Evolutionary conservation across 1,139 yeast species (phyloP).

Genomic region (Geotrichum citri-aurantii): DNA sequence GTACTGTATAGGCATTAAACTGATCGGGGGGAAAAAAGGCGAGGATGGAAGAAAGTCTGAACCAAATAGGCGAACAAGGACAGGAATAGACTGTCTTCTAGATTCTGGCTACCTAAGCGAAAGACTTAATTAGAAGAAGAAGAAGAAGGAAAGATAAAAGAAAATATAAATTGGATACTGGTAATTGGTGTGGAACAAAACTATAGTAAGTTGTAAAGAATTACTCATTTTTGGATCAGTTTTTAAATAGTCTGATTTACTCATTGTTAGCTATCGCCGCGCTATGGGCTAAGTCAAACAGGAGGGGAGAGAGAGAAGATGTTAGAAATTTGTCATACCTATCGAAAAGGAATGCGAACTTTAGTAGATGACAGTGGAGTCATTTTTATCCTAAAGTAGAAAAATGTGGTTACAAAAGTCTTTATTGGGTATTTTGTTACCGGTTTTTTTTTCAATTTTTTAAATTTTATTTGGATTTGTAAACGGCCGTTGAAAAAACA

Average conservation of each 20-base stretch:
- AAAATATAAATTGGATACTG: neutral
- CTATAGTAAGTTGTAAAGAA: neutral
- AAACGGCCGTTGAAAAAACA: too few relatives aligned
- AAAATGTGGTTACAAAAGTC: neutral
- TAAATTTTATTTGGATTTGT: too few relatives aligned
- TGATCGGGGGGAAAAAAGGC: neutral
- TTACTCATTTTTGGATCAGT: neutral
- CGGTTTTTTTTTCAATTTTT: too few relatives aligned
- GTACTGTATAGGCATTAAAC: neutral
- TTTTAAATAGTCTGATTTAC: neutral
- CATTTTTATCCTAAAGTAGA: neutral
- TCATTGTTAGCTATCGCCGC: neutral
- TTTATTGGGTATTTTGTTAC: neutral
- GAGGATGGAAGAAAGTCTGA: too few relatives aligned
- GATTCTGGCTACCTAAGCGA: neutral
- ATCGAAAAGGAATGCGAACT: neutral
- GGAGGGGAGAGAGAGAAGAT: neutral
- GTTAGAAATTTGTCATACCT: neutral
- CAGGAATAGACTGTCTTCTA: neutral
- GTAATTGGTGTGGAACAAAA: neutral
- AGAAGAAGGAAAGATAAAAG: neutral
- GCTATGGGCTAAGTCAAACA: neutral
- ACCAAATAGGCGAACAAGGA: neutral
- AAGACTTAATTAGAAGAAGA: neutral
- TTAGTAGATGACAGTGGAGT: neutral